Evolutionary conservation across 495 filamentous ascomycete genomes (phyloP).

Genomic region (Podospora fimiseda): DNA sequence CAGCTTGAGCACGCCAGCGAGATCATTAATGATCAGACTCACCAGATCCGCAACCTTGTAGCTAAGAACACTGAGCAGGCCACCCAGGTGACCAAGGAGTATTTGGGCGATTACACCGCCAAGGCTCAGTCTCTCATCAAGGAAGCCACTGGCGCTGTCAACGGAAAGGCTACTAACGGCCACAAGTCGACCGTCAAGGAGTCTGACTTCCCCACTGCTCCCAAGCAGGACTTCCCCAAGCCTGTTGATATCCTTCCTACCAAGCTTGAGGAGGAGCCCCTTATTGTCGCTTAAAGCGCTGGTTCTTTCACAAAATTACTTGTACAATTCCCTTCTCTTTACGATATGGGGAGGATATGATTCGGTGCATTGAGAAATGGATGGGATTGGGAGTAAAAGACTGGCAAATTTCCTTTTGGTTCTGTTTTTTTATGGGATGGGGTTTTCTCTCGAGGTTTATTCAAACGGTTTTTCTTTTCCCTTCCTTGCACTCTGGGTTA

Average conservation of each 20-base stretch:
- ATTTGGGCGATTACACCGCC: constrained; percentile 73
- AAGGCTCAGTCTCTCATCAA: constrained; percentile 71
- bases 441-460: no score
- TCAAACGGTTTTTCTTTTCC: no score
- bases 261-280: constrained; percentile 33
- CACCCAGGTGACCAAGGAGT: constrained; percentile 69
- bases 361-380: no score
- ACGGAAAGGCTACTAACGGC: constrained; percentile 17
- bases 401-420: no score
- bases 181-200: constrained; percentile 24
- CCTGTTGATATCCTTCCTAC: constrained; percentile 9
- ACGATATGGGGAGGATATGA: no score
- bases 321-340: no score
- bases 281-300: constrained; percentile 28
- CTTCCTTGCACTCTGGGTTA: no score
- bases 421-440: no score
- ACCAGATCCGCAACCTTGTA: constrained; percentile 71
- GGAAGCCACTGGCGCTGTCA: constrained; percentile 19
- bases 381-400: no score
- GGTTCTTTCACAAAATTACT: no score
- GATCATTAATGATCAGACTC: constrained; percentile 73
- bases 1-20: constrained; percentile 66
- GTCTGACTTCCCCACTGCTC: constrained; percentile 57
- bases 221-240: constrained; percentile 34
- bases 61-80: constrained; percentile 74